Percentiles rank a stretch among this genome's conserved stretches.
Conservation (phyloP, 306 rosid genomes). For the Urtica urens region DNA sequence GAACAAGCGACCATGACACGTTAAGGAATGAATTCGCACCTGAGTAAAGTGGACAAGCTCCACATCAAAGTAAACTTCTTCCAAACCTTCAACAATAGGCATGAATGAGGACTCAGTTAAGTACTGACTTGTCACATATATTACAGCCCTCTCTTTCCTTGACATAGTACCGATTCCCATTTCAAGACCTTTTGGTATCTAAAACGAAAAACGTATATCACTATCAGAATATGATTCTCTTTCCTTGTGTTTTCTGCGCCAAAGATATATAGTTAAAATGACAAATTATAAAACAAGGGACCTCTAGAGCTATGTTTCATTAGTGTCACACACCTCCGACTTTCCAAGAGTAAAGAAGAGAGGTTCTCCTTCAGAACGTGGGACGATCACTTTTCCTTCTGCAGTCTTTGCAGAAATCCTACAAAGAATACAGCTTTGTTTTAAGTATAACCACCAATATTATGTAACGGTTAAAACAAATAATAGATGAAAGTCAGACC, state of each 20-base stretch:
- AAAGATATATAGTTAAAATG: background rate
- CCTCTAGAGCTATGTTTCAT: no score
- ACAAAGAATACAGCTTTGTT: constrained; percentile 24
- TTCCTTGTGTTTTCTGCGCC: background rate
- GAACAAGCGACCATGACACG: constrained; percentile 12
- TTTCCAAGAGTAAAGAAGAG: constrained; percentile 83
- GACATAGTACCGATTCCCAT: constrained; percentile 92
- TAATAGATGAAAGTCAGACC: background rate
- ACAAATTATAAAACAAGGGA: background rate
- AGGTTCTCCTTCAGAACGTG: constrained; percentile 63
- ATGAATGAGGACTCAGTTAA: constrained; percentile 64
- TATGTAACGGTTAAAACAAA: constrained; percentile 12
- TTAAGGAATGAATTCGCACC: constrained; percentile 33
- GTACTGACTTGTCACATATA: constrained; percentile 60
- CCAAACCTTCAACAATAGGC: constrained; percentile 50
- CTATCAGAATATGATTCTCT: background rate
- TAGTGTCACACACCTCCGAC: constrained; percentile 53
- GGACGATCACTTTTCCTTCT: constrained; percentile 53
- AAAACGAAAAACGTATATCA: background rate
- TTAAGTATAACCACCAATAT: constrained; percentile 11
- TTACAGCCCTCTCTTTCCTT: constrained; percentile 73
- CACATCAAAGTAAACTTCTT: constrained; percentile 80
- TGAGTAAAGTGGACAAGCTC: constrained; percentile 88
- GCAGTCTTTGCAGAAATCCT: constrained; percentile 81
- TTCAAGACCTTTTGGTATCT: constrained; percentile 98